These are phyloP conservation scores for Thuidium tamariscinum DNA, from an alignment of 225 moss, liverwort and hornwort genomes.

Conservation along the genomic window DNA sequence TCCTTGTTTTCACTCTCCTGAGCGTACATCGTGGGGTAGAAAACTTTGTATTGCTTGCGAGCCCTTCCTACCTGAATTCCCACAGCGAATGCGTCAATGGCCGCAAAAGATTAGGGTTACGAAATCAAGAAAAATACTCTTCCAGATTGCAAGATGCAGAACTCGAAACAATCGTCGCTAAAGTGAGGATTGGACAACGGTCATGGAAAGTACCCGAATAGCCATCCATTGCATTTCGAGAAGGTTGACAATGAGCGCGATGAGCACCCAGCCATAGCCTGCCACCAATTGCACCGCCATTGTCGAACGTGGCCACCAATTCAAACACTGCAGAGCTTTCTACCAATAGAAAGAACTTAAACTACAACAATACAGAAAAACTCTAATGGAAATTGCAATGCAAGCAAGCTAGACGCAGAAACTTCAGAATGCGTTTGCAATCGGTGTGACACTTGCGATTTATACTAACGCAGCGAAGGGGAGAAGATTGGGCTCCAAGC, in stretches of 20 bases:
- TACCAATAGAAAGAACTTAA: not conserved
- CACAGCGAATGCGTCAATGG: not conserved
- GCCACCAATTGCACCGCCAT: slow-evolving; percentile 8
- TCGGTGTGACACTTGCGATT: not conserved
- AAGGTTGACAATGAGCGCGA: not conserved
- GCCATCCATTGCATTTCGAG: slow-evolving; percentile 6
- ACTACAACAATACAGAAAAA: not conserved
- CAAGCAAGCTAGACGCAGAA: not conserved
- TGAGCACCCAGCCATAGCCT: slow-evolving; percentile 23
- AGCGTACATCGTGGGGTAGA: slow-evolving; percentile 33
- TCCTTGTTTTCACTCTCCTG: slow-evolving; percentile 23
- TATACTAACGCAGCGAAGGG: not conserved
- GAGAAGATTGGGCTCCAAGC: not conserved
- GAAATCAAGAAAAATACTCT: no score
- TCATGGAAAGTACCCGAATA: not conserved
- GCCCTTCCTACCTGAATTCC: slow-evolving; percentile 1
- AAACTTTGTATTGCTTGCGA: slow-evolving; percentile 17
- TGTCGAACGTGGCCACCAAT: not conserved
- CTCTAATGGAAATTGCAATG: not conserved
- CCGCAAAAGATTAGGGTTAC: not conserved
- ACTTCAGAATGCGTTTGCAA: not conserved
- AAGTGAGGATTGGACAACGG: not conserved
- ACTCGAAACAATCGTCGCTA: not conserved
- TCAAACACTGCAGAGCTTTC: not conserved
- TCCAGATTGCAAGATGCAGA: not conserved